These are phyloP conservation scores for Tothia fuscella DNA, from an alignment of 2,329 filamentous ascomycete species.

Conservation along the genomic window DNA sequence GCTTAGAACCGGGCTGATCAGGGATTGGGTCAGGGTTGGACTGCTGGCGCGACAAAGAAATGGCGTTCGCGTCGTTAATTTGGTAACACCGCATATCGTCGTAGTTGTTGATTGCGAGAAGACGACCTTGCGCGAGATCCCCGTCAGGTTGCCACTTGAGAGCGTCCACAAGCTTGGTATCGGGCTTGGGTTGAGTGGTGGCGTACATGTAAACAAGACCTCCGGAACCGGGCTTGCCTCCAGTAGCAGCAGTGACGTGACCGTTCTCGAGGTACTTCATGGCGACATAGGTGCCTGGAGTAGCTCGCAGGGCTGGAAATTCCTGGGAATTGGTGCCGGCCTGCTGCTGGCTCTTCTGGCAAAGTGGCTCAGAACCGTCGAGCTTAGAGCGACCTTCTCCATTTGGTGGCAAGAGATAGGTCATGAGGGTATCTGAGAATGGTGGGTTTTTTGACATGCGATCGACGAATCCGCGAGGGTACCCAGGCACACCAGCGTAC, in stretches of 20 bases:
- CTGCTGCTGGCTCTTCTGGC: constrained; percentile 50
- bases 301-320: constrained; percentile 50
- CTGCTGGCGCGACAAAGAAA: constrained; percentile 47
- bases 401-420: constrained; percentile 42
- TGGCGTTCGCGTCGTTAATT: constrained; percentile 42
- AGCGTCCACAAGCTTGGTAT: constrained; percentile 51
- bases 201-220: constrained; percentile 38
- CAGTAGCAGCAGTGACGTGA: constrained; percentile 31
- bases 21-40: constrained; percentile 43
- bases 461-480: constrained; percentile 56
- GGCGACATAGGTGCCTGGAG: constrained; percentile 35
- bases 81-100: constrained; percentile 91
- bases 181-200: constrained; percentile 33
- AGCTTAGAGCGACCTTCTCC: constrained; percentile 31
- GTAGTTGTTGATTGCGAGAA: constrained; percentile 68
- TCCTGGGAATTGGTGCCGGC: constrained; percentile 41
- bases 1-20: constrained; percentile 31
- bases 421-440: constrained; percentile 29
- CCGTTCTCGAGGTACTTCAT: constrained; percentile 41
- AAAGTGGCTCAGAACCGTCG: constrained; percentile 45
- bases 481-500: constrained; percentile 60
- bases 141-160: constrained; percentile 75
- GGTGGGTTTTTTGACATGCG: constrained; percentile 30
- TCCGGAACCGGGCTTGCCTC: constrained; percentile 30
- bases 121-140: constrained; percentile 59